A percentile compares a stretch with the other conserved stretches of the same genome.
Conservation (phyloP, 345 rosid species). For the Orychophragmus violaceus region DNA sequence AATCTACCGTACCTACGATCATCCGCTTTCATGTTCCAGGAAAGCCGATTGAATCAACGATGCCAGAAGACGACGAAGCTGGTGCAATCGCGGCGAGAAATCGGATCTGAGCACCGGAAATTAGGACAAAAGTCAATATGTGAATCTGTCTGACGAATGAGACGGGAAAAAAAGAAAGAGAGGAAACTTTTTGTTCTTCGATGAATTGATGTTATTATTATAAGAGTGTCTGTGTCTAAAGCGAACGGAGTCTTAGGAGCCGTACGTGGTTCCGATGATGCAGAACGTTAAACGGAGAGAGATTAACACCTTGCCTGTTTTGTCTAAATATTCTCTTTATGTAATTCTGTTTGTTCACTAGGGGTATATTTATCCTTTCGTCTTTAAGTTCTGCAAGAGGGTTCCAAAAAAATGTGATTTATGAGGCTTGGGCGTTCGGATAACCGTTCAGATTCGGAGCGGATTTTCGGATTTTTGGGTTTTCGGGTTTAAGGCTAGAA, state of each 20-base stretch:
- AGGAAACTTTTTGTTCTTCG: neutral
- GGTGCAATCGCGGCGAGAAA: constrained; percentile 11
- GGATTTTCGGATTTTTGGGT: no score
- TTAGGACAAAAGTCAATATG: constrained; percentile 1
- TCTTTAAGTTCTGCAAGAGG: neutral
- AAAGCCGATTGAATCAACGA: constrained; percentile 13
- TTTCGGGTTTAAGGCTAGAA: no score
- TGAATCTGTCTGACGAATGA: constrained; percentile 19
- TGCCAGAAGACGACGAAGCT: neutral
- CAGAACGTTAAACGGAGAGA: constrained; percentile 21
- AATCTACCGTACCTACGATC: constrained; percentile 22
- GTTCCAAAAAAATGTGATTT: neutral
- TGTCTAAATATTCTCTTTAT: neutral
- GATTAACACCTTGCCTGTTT: neutral
- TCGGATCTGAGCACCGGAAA: constrained; percentile 26
- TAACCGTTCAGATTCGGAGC: no score
- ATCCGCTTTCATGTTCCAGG: constrained; percentile 12
- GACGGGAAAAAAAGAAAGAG: neutral
- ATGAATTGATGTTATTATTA: neutral
- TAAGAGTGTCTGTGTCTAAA: neutral
- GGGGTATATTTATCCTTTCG: neutral
- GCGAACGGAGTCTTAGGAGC: constrained; percentile 26
- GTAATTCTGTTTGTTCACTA: neutral
- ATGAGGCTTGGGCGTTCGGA: no score
- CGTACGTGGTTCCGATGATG: constrained; percentile 31